Evolutionary conservation across 371 early-diverging fungal species (phyloP).

Genomic region (Mycotypha africana): DNA sequence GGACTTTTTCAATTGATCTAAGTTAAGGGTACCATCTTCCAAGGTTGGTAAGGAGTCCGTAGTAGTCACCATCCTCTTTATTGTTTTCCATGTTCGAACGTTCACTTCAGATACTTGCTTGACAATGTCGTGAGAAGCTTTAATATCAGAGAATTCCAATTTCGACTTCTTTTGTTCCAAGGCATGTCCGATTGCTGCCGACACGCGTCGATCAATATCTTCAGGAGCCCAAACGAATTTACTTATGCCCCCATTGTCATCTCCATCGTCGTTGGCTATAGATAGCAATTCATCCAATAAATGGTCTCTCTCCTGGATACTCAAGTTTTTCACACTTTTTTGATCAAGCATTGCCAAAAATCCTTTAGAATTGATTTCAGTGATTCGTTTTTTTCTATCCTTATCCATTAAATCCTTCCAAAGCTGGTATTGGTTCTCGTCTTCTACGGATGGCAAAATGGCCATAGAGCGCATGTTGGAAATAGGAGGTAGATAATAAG

Average conservation of each 20-base stretch:
- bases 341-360: conserved; percentile 22
- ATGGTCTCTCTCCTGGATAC: background rate
- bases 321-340: conserved; percentile 10
- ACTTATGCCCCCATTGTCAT: conserved; percentile 6
- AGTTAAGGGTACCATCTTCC: conserved; percentile 16
- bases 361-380: conserved; percentile 44
- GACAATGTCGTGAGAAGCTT: conserved; percentile 19
- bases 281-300: conserved; percentile 1
- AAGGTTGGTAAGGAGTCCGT: too few species aligned
- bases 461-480: conserved; percentile 22
- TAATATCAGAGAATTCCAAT: conserved; percentile 20
- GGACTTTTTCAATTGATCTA: conserved; percentile 18
- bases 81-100: background rate
- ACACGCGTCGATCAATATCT: conserved; percentile 30
- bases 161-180: conserved; percentile 11
- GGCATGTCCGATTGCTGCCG: conserved; percentile 31
- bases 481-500: conserved; percentile 4
- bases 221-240: conserved; percentile 29
- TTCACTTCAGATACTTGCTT: conserved; percentile 2
- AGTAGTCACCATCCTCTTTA: too few species aligned
- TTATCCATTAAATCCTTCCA: conserved; percentile 20
- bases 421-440: conserved; percentile 4
- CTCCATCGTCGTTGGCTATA: conserved; percentile 13
- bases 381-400: conserved; percentile 31
- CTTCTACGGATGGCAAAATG: conserved; percentile 16